Conservation (phyloP, 805 yeast genomes). For the Pichia phayaonensis region DNA sequence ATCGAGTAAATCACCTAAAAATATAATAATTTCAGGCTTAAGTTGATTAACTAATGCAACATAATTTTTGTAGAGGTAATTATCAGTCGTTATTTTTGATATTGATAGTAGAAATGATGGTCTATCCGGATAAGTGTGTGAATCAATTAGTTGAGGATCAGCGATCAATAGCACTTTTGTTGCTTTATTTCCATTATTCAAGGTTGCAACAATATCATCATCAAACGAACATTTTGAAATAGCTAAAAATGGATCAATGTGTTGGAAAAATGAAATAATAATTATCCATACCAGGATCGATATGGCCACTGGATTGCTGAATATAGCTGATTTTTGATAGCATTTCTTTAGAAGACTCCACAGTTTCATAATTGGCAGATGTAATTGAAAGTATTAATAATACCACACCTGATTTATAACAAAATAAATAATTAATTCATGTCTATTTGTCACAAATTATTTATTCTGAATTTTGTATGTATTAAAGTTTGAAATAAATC, state of each 20-base stretch:
- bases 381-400: background rate
- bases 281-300: conserved; percentile 10
- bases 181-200: background rate
- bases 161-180: conserved; percentile 47
- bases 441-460: too few species aligned
- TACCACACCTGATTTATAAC: background rate
- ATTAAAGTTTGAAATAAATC: too few species aligned
- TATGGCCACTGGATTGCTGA: background rate
- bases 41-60: conserved; percentile 47
- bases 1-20: conserved; percentile 88
- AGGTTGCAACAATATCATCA: background rate
- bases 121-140: conserved; percentile 75
- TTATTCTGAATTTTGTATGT: too few species aligned
- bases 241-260: conserved; percentile 11
- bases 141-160: conserved; percentile 91
- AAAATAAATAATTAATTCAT: too few species aligned
- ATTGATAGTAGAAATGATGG: conserved; percentile 43
- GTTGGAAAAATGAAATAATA: conserved; percentile 10
- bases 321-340: background rate
- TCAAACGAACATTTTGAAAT: conserved; percentile 13
- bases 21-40: conserved; percentile 69
- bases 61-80: conserved; percentile 75
- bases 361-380: background rate
- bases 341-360: background rate
- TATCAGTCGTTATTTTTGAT: conserved; percentile 59